Evolutionary conservation across 352 stramenopile species (phyloP), one percentile per base, ranked within the genome.

Genomic region (Hyaloperonospora arabidopsidis): DNA sequence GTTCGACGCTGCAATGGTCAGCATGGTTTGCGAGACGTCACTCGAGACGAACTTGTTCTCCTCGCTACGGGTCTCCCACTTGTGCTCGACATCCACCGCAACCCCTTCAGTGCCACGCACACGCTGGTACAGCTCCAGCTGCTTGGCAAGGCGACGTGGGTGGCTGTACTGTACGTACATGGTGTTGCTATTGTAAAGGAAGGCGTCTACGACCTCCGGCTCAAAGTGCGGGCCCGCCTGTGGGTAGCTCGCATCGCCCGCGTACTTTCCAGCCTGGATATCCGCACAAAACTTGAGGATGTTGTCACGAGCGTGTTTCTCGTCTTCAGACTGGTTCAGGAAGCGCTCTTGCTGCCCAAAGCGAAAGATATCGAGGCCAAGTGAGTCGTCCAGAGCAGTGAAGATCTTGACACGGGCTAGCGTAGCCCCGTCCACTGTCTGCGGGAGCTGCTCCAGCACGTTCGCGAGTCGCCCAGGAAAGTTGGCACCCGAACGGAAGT

Each of bases 331-430:
- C 51, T 76, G 68, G 54, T 75, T 76, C 5, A 72, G 73, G 61
- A 90, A 93, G 1, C 68, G 79, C 52, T 88, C 72, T 59, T 93
- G 82, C 44, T 79, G 62, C 21, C 79, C 82, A 41, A 87, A 93
- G 59, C 76, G 79, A 65, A 96, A 96, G 34, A 95, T 85, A 54
- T 95, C 82, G 38, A 96, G 67, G 5, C 79, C 83, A 4, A 96
- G 63, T 21, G 76, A 89, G 47, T 91, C 79, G 52, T 96, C 86
- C 6, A 87, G 49, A 13, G 86, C 82, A 46, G 84, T 92, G 68
- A 95, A 96, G 61, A 95, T 89, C 76, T 96, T 94, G 65, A 96
- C 86, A 57, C 86, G 79, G 15, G 81, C 74, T 11, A 93, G 70
- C 45, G 82, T 72, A 3, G 63, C 75, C 57, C 68, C 70, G 57